Conservation (phyloP, 441 rosid genomes). For the Adansonia grandidieri region DNA sequence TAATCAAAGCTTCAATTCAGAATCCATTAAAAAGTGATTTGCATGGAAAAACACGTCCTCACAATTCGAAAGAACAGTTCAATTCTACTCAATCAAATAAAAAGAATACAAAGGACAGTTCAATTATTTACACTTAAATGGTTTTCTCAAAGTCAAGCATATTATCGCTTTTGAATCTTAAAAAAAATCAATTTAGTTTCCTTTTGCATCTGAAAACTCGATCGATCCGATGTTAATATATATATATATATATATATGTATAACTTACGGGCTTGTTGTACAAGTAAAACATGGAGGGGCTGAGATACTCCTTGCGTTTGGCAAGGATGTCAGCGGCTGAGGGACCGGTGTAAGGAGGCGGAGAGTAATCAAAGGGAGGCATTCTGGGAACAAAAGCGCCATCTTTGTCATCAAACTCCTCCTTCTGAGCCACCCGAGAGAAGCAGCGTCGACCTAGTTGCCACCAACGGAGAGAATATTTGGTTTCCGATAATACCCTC, state of each 20-base stretch:
- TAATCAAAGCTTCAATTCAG: not conserved
- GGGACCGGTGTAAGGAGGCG: conserved; percentile 85
- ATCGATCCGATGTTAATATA: not conserved
- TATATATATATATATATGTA: not conserved
- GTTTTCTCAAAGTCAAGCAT: not conserved
- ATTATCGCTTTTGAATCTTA: not conserved
- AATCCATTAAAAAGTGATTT: not conserved
- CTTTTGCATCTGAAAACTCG: not conserved
- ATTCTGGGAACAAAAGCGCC: conserved; percentile 46
- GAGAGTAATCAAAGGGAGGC: conserved; percentile 84
- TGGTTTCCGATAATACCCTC: conserved; percentile 39
- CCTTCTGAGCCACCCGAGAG: conserved; percentile 48
- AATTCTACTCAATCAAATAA: not conserved
- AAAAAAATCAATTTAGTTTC: not conserved
- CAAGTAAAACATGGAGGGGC: conserved; percentile 69
- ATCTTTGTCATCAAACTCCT: conserved; percentile 27
- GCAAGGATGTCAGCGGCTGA: conserved; percentile 65
- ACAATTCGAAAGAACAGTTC: not conserved
- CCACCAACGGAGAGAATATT: conserved; percentile 26
- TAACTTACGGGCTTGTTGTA: conserved; percentile 72
- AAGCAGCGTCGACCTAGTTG: conserved; percentile 34
- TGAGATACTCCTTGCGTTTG: conserved; percentile 75
- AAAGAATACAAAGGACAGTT: not conserved
- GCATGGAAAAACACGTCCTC: not conserved
- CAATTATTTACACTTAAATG: not conserved